A percentile compares a stretch with the other conserved stretches of the same genome.
phyloP scores from a whole-genome alignment of 768 basidiomycete species.

The Tricholomella constricta region DNA sequence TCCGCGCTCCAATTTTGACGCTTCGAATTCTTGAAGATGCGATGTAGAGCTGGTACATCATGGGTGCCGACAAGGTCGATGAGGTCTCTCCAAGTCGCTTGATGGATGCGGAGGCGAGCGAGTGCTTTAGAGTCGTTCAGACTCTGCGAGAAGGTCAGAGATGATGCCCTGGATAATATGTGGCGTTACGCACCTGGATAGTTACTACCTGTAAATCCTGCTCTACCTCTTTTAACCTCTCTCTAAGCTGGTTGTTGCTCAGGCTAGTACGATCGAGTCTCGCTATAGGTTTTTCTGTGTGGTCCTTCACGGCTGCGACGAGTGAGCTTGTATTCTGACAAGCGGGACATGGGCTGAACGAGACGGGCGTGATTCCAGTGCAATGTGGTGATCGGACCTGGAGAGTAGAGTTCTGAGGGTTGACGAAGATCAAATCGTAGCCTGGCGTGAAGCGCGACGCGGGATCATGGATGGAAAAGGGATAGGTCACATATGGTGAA shows the following conservation, averaged over 20 bases:
- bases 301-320: neutral
- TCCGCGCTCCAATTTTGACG: neutral
- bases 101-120: no score
- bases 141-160: no score
- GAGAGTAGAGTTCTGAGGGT: neutral
- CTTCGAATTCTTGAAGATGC: conserved; percentile 2
- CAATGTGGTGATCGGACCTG: neutral
- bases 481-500: neutral
- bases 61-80: neutral
- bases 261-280: neutral
- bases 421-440: neutral
- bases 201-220: neutral
- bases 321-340: neutral
- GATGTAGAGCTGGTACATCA: neutral
- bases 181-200: no score
- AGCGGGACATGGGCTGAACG: neutral
- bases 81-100: no score
- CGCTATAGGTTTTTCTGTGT: neutral
- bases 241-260: neutral
- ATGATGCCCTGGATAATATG: no score
- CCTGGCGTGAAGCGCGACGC: neutral
- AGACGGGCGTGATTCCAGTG: neutral
- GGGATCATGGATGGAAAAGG: neutral
- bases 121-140: no score
- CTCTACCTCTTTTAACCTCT: neutral